Evolutionary conservation across 2,329 filamentous ascomycete species (phyloP), one percentile per base, ranked within the genome.

Genomic region (Didymella segeticola): DNA sequence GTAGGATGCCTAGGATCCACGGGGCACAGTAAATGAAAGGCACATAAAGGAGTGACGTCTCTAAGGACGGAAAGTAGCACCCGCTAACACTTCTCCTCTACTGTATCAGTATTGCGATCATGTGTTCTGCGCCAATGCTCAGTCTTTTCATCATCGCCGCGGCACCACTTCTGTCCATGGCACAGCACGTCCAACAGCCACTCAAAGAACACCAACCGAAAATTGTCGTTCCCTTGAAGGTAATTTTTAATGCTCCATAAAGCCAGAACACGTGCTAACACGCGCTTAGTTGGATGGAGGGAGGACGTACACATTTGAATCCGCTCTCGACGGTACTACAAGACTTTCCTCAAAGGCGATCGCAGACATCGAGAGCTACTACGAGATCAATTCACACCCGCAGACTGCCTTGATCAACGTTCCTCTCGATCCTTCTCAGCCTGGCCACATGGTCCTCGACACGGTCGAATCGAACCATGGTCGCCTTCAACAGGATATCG

Each of bases 11-110:
- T 5, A 17, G 41, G 27, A 27, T 27, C 47, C 37, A 48, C 17
- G 47, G 42, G 53, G 53, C 53, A 50, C 53, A 51, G 47, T 20
- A 47, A 43, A n/a, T 46, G 47, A 56, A 43, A 47, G 43, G 26
- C n/a, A 56, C 27, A 52, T 47, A 56, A 56, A 51, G 42, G 43
- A 27, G 38, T 15, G 22, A 12, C 15, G 7, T 26, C n/a, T 38
- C 30, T 31, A 31, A 46, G 22, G 7, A 43, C 15, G 17, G 29
- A 37, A 36, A 7, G 22, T 22, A 19, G 34, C 43, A 47, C 22
- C 10, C 26, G 14, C n/a, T 15, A 19, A 11, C 22, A 15, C 5
- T 10, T 15, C n/a, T 9, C n/a, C 11, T n/a, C 14, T 17, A 14
- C 22, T 17, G 7, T 25, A 4, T 5, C 29, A 19, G n/a, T 14